Percentiles rank a stretch among this genome's conserved stretches.
Evolutionary conservation across 2,329 filamentous ascomycete species (phyloP).

Genomic region (Akanthomyces dipterigenus): DNA sequence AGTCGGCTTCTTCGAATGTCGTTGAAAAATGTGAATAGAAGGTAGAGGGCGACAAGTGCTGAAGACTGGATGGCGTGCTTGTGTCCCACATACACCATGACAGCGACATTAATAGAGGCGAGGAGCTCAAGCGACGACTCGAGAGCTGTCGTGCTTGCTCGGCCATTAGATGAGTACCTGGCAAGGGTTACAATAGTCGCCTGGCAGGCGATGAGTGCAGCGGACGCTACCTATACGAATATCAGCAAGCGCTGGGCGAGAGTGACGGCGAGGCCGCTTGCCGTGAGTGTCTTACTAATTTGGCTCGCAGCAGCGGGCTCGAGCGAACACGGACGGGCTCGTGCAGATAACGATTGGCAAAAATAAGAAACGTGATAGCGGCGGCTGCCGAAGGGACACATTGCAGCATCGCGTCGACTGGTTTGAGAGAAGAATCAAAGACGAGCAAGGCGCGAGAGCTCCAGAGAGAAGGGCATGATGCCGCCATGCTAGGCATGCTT

Average conservation of each 20-base stretch:
- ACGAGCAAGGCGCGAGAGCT: too few species aligned
- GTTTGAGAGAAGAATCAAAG: too few species aligned
- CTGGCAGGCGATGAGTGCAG: neutral
- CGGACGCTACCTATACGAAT: neutral
- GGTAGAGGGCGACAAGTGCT: slow-evolving; percentile 22
- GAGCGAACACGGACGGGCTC: neutral
- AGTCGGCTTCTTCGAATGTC: slow-evolving; percentile 27
- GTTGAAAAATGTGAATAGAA: slow-evolving; percentile 25
- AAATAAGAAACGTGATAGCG: too few species aligned
- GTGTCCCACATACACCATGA: slow-evolving; percentile 22
- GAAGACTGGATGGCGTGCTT: slow-evolving; percentile 25
- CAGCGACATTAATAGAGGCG: neutral
- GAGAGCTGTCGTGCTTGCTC: too few species aligned
- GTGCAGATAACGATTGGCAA: neutral
- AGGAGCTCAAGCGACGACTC: neutral
- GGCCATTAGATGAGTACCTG: too few species aligned
- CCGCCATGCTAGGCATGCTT: too few species aligned
- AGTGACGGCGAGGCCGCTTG: neutral
- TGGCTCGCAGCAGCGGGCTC: neutral
- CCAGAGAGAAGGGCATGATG: too few species aligned
- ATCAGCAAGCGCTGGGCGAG: neutral
- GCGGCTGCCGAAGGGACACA: too few species aligned
- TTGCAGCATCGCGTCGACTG: too few species aligned
- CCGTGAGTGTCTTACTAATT: neutral
- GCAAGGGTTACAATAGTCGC: neutral